Evolutionary conservation across 371 early-diverging fungal genomes (phyloP).

Genomic region (Circinella umbellata): DNA sequence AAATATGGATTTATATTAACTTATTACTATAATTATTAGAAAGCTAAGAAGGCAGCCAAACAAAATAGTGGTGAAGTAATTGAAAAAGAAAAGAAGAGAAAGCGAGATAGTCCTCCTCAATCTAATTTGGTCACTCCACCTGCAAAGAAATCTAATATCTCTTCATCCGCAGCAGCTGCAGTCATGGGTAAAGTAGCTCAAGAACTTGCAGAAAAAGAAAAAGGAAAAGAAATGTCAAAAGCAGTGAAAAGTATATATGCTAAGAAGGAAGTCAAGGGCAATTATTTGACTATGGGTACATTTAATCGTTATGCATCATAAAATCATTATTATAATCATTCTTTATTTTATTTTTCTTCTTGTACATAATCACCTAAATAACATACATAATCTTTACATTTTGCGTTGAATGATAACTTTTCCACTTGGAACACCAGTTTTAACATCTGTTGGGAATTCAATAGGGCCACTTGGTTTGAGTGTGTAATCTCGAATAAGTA

Average conservation of each 20-base stretch:
- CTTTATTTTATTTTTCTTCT: background rate
- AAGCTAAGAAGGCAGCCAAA: slow-evolving; percentile 50
- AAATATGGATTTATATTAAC: too few species aligned
- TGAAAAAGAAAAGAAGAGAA: slow-evolving; percentile 34
- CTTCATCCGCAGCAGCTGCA: slow-evolving; percentile 52
- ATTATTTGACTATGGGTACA: slow-evolving; percentile 72
- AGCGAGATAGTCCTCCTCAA: slow-evolving; percentile 13
- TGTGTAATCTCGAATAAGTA: slow-evolving; percentile 21
- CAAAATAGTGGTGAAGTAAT: slow-evolving; percentile 21
- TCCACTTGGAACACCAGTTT: background rate
- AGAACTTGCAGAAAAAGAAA: slow-evolving; percentile 55
- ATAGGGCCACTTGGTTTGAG: slow-evolving; percentile 10
- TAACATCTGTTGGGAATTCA: slow-evolving; percentile 5
- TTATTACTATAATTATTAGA: slow-evolving; percentile 21
- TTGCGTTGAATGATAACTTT: slow-evolving; percentile 8
- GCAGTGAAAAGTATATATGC: slow-evolving; percentile 67
- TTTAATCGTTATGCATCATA: slow-evolving; percentile 62
- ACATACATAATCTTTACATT: background rate
- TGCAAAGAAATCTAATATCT: slow-evolving; percentile 20
- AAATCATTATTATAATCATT: slow-evolving; percentile 1
- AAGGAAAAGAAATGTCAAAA: slow-evolving; percentile 39
- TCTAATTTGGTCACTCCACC: slow-evolving; percentile 5
- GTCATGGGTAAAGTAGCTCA: slow-evolving; percentile 60
- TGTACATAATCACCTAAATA: background rate
- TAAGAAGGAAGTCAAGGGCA: slow-evolving; percentile 54